Evolutionary conservation across 306 rosid species (phyloP).

Genomic region (Cucurbita pepo): DNA sequence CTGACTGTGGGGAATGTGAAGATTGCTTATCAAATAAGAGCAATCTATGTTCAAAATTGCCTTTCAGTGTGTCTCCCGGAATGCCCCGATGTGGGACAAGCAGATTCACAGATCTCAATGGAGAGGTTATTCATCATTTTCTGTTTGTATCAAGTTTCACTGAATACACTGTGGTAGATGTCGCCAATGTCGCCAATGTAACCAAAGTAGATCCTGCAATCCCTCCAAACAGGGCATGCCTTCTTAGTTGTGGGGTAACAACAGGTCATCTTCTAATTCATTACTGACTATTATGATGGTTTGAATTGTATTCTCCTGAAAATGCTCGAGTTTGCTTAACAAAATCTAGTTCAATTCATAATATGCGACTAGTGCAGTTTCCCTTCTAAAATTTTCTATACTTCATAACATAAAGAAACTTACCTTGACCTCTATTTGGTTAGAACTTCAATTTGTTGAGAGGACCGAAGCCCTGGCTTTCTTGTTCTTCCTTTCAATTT

Average conservation of each 20-base stretch:
- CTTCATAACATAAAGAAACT: background rate
- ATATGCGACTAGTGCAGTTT: background rate
- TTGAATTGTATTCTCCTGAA: background rate
- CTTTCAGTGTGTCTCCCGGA: conserved; percentile 39
- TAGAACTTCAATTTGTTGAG: background rate
- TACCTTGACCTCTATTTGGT: background rate
- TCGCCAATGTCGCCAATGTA: conserved; percentile 47
- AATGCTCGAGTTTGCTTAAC: background rate
- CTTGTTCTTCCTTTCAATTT: background rate
- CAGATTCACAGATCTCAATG: conserved; percentile 64
- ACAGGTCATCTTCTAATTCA: conserved; percentile 30
- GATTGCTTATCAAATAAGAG: conserved; percentile 62
- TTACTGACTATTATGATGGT: background rate
- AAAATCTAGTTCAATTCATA: background rate
- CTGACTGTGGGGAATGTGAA: conserved; percentile 53
- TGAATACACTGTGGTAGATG: conserved; percentile 61
- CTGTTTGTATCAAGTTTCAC: conserved; percentile 60
- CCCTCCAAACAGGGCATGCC: conserved; percentile 62
- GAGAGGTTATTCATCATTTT: conserved; percentile 51
- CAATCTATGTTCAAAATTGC: conserved; percentile 52
- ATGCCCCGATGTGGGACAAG: conserved; percentile 44
- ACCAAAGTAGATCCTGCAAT: conserved; percentile 33
- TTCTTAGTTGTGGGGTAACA: conserved; percentile 70
- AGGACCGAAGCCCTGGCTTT: background rate
- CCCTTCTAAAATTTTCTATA: background rate